Percentiles rank a stretch among this genome's conserved stretches.
Evolutionary conservation across 106 monocot species (phyloP).

Genomic region (Dendrobium nobile): DNA sequence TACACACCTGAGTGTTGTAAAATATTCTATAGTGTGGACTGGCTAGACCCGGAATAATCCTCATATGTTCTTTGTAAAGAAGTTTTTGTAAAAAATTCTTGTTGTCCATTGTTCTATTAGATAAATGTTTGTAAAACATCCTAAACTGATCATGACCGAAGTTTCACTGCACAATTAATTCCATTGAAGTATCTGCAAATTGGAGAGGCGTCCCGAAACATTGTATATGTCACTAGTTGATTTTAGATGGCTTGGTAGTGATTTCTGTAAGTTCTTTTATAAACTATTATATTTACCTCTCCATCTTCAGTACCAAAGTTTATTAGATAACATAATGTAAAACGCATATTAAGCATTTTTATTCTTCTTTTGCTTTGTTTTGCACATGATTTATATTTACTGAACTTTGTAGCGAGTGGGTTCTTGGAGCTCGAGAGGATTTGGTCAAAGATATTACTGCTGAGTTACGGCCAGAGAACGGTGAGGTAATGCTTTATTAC

Average conservation of each 20-base stretch:
- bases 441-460: conserved; percentile 69
- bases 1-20: not conserved
- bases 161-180: not conserved
- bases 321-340: not conserved
- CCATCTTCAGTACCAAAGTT: not conserved
- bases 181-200: not conserved
- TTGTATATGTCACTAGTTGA: not conserved
- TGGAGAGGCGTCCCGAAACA: not conserved
- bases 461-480: conserved; percentile 71
- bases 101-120: not conserved
- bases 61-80: not conserved
- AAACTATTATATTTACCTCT: not conserved
- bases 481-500: conserved; percentile 54
- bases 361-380: not conserved
- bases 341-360: not conserved
- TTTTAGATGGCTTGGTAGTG: not conserved
- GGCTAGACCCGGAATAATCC: not conserved
- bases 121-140: not conserved
- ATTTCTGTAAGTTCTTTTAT: not conserved
- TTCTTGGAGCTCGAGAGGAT: conserved; percentile 89
- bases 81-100: not conserved
- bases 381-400: conserved; percentile 7
- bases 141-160: not conserved
- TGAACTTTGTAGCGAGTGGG: conserved; percentile 79
- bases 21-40: not conserved